Conservation (phyloP, 163 green algal genomes). For the Smithsoniella earleae region DNA sequence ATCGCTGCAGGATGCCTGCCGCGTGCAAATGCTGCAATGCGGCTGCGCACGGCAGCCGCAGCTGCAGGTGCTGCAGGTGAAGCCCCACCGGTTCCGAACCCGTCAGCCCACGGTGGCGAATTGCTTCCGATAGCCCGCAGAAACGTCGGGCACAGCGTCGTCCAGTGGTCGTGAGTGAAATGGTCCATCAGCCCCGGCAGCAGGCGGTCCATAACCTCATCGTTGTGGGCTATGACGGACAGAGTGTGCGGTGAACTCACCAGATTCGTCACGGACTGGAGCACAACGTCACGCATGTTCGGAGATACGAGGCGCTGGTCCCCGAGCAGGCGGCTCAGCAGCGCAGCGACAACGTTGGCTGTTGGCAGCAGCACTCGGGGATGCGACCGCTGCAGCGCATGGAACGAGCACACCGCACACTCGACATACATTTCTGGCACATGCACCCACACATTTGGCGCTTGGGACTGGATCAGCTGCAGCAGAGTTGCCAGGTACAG, state of each 20-base stretch:
- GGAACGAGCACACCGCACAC: conserved; percentile 19
- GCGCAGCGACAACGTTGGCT: background rate
- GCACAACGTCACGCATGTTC: conserved; percentile 28
- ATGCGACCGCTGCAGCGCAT: background rate
- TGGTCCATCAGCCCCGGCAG: conserved; percentile 1
- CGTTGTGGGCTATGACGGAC: background rate
- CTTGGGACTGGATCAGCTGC: background rate
- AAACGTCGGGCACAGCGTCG: conserved; percentile 5
- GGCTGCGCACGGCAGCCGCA: conserved; percentile 4
- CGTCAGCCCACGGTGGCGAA: background rate
- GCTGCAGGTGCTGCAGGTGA: background rate
- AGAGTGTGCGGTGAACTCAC: background rate
- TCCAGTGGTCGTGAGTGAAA: conserved; percentile 18
- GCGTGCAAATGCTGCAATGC: background rate
- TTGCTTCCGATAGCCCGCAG: background rate
- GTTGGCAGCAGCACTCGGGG: background rate
- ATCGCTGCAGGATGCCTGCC: background rate
- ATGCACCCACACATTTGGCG: conserved; percentile 27
- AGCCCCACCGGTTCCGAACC: background rate
- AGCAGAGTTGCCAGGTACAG: conserved; percentile 16
- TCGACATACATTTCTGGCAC: conserved; percentile 31
- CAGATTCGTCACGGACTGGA: conserved; percentile 20
- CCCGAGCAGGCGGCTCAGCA: conserved; percentile 16
- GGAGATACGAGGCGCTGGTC: conserved; percentile 1
- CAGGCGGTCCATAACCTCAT: conserved; percentile 23